A percentile compares a stretch with the other conserved stretches of the same genome.
Evolutionary conservation across 306 rosid species (phyloP).

Genomic region (Citrullus amarus): DNA sequence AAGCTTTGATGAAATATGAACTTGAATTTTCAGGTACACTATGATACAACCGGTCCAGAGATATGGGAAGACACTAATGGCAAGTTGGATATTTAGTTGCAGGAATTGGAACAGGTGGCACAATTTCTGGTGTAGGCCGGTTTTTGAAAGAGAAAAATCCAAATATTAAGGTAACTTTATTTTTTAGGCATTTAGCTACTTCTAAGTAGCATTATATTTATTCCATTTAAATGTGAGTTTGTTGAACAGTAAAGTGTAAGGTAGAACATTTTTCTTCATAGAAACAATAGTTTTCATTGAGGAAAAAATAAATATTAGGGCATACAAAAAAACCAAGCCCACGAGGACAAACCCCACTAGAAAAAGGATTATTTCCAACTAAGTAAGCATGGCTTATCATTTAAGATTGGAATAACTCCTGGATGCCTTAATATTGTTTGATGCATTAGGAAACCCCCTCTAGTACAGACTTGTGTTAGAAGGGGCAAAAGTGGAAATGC

Average conservation of each 20-base stretch:
- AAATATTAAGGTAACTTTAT: constrained; percentile 52
- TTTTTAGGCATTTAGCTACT: constrained; percentile 6
- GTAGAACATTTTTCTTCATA: neutral
- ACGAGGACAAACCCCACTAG: no score
- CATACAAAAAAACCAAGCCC: no score
- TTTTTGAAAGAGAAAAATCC: constrained; percentile 77
- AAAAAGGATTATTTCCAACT: no score
- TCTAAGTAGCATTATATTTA: neutral
- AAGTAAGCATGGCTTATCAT: no score
- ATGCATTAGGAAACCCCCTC: no score
- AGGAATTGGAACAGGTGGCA: constrained; percentile 99
- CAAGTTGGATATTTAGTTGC: constrained; percentile 89
- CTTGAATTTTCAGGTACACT: constrained; percentile 63
- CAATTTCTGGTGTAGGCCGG: constrained; percentile 78
- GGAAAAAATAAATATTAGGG: no score
- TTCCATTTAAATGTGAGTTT: neutral
- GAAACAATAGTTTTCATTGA: no score
- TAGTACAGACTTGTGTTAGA: no score
- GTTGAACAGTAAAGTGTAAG: neutral
- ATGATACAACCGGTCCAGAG: constrained; percentile 98
- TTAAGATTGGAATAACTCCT: no score
- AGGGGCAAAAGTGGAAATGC: no score
- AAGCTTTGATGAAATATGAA: neutral
- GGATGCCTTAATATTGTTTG: no score
- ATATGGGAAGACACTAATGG: constrained; percentile 98